Evolutionary conservation across 2,329 filamentous ascomycete genomes (phyloP).

Genomic region (Stagonosporopsis chrysanthemi): DNA sequence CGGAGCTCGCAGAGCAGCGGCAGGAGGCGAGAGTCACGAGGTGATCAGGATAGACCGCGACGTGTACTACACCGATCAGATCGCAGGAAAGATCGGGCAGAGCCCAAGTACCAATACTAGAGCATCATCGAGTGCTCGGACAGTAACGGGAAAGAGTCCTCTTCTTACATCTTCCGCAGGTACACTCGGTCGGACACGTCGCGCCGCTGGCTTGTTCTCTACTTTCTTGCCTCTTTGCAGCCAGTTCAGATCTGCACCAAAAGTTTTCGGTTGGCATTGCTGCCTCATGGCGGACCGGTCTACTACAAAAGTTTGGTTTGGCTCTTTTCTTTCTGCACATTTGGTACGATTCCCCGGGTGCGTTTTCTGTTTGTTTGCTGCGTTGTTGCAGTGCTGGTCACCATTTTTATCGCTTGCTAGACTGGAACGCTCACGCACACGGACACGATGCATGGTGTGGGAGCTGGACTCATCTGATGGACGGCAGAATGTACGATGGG

Average conservation of each 20-base stretch:
- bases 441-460: constrained; percentile 39
- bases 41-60: constrained; percentile 30
- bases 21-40: constrained; percentile 33
- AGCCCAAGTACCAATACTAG: constrained; percentile 26
- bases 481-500: constrained; percentile 40
- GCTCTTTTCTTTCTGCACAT: constrained; percentile 23
- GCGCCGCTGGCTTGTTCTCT: neutral
- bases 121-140: neutral
- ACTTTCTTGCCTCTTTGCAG: neutral
- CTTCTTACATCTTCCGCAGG: neutral
- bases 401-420: constrained; percentile 49
- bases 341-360: constrained; percentile 35
- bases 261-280: constrained; percentile 24
- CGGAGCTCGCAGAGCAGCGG: constrained; percentile 38
- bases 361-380: constrained; percentile 34
- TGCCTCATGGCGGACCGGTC: constrained; percentile 8
- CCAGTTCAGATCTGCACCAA: constrained; percentile 18
- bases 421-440: constrained; percentile 49
- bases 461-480: constrained; percentile 28
- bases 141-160: neutral
- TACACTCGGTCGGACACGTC: neutral
- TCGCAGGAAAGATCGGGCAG: constrained; percentile 18
- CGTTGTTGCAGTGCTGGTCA: constrained; percentile 46
- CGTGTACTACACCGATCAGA: constrained; percentile 30
- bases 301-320: constrained; percentile 31